Evolutionary conservation across 2,329 filamentous ascomycete species (phyloP).

Genomic region (Paecilomyces formosus): DNA sequence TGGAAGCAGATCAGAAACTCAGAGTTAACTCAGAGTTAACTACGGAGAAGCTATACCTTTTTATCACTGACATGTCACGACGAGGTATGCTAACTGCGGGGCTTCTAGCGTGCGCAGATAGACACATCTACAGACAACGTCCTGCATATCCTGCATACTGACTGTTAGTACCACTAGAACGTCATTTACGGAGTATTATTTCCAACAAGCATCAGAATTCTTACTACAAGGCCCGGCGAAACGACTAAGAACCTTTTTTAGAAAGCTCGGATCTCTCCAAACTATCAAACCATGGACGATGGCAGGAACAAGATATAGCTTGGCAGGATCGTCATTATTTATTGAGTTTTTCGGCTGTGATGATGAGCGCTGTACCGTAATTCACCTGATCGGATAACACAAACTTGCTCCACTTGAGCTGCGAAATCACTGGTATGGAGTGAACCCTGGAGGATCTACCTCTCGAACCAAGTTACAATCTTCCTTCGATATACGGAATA

Average conservation of each 20-base stretch:
- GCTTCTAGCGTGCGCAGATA: neutral
- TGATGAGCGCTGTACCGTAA: neutral
- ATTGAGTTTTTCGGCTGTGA: neutral
- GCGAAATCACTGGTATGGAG: neutral
- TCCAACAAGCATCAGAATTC: too few species aligned
- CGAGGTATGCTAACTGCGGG: neutral
- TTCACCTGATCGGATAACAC: neutral
- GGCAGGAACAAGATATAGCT: neutral
- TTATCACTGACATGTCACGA: neutral
- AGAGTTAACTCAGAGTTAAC: too few species aligned
- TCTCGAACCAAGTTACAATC: neutral
- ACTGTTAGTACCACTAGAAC: neutral
- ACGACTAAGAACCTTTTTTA: neutral
- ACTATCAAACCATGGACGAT: neutral
- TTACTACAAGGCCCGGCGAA: neutral
- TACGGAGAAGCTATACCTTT: too few species aligned
- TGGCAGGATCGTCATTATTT: neutral
- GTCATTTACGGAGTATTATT: too few species aligned
- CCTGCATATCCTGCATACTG: too few species aligned
- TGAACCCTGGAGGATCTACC: neutral
- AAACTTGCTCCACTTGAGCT: neutral
- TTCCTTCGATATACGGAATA: neutral
- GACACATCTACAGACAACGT: neutral
- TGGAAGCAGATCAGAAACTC: neutral
- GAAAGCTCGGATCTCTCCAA: neutral